A percentile compares a stretch with the other conserved stretches of the same genome.
Conservation (phyloP, 2,329 filamentous ascomycete genomes). For the Calonectria ilicicola region DNA sequence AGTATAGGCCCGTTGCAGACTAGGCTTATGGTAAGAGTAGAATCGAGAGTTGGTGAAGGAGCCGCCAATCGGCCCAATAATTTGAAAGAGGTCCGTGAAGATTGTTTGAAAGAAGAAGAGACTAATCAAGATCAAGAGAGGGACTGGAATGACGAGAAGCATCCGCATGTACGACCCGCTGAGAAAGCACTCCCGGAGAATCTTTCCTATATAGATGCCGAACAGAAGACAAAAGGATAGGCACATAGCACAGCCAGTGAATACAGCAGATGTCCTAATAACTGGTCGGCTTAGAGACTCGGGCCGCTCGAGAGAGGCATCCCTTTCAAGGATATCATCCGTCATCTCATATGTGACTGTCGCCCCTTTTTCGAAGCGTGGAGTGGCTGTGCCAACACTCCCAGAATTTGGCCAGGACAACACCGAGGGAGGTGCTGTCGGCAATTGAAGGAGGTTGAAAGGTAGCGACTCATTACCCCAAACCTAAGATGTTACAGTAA, state of each 20-base stretch:
- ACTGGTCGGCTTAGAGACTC: slow-evolving; percentile 9
- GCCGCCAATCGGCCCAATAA: slow-evolving; percentile 61
- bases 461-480: slow-evolving; percentile 11
- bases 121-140: slow-evolving; percentile 50
- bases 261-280: slow-evolving; percentile 27
- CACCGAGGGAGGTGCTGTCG: not conserved
- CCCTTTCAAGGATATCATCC: slow-evolving; percentile 10
- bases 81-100: slow-evolving; percentile 54
- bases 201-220: slow-evolving; percentile 51
- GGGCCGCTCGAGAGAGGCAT: not conserved
- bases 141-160: slow-evolving; percentile 49
- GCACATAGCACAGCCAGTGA: slow-evolving; percentile 52
- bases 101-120: slow-evolving; percentile 59
- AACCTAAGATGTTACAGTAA: not conserved
- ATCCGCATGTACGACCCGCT: slow-evolving; percentile 53
- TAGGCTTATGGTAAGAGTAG: slow-evolving; percentile 55
- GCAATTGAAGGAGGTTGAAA: slow-evolving; percentile 17
- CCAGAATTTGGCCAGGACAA: slow-evolving; percentile 1
- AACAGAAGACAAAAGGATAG: slow-evolving; percentile 52
- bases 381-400: slow-evolving; percentile 5
- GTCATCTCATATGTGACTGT: not conserved
- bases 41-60: slow-evolving; percentile 57
- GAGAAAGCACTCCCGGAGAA: slow-evolving; percentile 53
- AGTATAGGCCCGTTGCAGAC: slow-evolving; percentile 47
- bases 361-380: slow-evolving; percentile 2